A percentile compares a stretch with the other conserved stretches of the same genome.
phyloP scores from a whole-genome alignment of 768 basidiomycete genomes.

The Serpula lacrymans region DNA sequence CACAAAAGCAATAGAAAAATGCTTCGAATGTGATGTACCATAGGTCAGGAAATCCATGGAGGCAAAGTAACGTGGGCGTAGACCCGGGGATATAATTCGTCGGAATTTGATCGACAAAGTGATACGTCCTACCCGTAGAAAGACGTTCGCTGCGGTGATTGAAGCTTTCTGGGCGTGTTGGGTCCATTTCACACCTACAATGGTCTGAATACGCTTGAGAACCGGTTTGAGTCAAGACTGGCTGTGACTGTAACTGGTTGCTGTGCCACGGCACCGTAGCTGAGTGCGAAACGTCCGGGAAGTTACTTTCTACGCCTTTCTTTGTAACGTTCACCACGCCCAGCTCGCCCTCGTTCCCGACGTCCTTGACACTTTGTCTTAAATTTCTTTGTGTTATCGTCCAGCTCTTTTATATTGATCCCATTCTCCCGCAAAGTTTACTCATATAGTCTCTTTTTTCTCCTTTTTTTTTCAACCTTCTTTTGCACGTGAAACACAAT shows the following conservation, averaged over 20 bases:
- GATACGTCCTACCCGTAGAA: conserved; percentile 61
- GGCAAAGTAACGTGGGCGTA: conserved; percentile 57
- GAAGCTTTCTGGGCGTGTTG: conserved; percentile 32
- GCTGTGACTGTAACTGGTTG: conserved; percentile 2
- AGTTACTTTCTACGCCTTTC: conserved; percentile 20
- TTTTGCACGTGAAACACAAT: conserved; percentile 22
- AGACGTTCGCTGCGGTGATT: conserved; percentile 49
- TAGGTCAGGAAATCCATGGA: conserved; percentile 80
- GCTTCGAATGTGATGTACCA: conserved; percentile 25
- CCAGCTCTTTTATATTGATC: conserved; percentile 14
- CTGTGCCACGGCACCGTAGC: conserved; percentile 25
- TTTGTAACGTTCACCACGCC: conserved; percentile 27
- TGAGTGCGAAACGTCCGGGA: conserved; percentile 18
- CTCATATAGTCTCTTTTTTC: conserved; percentile 7
- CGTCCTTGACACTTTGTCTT: conserved; percentile 4
- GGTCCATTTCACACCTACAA: conserved; percentile 3
- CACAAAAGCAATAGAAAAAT: not conserved
- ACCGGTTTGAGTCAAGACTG: conserved; percentile 5
- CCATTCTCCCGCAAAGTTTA: no score
- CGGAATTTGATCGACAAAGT: conserved; percentile 72
- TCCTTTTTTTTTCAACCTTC: conserved; percentile 16
- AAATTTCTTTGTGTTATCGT: no score
- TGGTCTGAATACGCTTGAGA: not conserved
- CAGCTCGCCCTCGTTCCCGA: conserved; percentile 13
- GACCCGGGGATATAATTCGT: conserved; percentile 34